Evolutionary conservation across 2,329 filamentous ascomycete species (phyloP), one percentile per base, ranked within the genome.

Genomic region (Saccharata proteae): DNA sequence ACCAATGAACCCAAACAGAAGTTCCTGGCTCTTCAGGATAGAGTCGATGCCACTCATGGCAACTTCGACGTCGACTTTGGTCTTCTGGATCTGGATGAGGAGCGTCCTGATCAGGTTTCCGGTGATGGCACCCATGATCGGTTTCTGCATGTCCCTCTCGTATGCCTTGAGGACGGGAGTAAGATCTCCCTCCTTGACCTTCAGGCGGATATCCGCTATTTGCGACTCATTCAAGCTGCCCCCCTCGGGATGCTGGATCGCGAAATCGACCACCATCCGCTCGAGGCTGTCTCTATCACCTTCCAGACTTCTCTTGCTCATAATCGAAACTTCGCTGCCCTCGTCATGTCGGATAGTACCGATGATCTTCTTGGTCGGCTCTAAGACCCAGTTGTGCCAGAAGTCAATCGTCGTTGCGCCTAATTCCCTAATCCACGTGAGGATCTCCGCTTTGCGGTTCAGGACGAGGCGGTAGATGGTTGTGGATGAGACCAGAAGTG

Each of bases 241-340:
- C 16, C 74, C 68, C 32, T 73, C 67, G 2, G 83, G 80, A 46
- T 85, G 84, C 44, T 93, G 85, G 7, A 77, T 62, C 4, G 86
- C 82, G 60, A 98, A 98, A 43, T 96, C 90, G 21, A 98, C 79
- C 4, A 98, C 92, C 90, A 98, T 98, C 28, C 90, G 78, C 55
- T 98, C 88, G 18, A 98, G 63, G 48, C 85, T 94, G 32, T 85
- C 83, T 18, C 84, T 75, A 51, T 98, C 90, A 2, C 86, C 85
- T 51, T 80, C 77, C 14, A 98, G 69, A 43, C 85, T 94, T 43
- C 88, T 80, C 37, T 84, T 82, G 59, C 85, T 94, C 80, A 98
- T 90, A 42, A 98, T 81, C 26, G 88, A 90, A 41, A 98, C 88
- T 51, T 96, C 88, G 49, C 84, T 93, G 43, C 77, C 80, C 45